Base-by-base conservation (phyloP, 768 basidiomycete species). In the Rhizopogon vinicolor region DNA sequence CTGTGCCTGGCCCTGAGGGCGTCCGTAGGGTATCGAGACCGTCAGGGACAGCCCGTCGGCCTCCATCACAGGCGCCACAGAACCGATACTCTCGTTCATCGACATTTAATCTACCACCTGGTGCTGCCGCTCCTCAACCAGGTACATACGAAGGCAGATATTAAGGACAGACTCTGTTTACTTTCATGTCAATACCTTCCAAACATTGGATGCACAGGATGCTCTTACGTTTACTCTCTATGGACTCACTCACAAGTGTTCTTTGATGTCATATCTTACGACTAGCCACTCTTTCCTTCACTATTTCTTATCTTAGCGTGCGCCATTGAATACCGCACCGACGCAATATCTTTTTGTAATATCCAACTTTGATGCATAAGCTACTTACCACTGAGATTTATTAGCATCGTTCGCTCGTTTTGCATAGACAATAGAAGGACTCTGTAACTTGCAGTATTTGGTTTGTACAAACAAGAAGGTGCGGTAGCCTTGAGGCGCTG, bases 21-120 rank as follows among this genome's bases (percentile, higher is more conserved):
- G 93, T 93, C 28, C 81, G 92, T 41, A 74, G 93, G 55, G 89
- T 95, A 28, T 81, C 89, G 45, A 75, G 90, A 62, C 83, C 79
- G 45, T 65, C 75, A 8, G 42, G 58, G 8, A 37, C 35, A 37
- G 72, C 72, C 40, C 77, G 85, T 60, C 75, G 89, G 44, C 79
- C 85, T 13, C 75, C 81, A 28, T 83, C 87, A 33, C 85, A 87
- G 62, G 72, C 74, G 22, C 74, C 77, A 54, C 82, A 82, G 72
- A 87, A 88, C 65, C 77, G 89, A 28, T 91, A 89, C 69, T 91
- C 89, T 52, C 79, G 90, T 37, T 70, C 75, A 25, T 81, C 83
- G 22, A 74, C 76, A 41, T 78, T 71, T 60, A 77, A 61, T 53
- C 77, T 90, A 10, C 90, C 90, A 2, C 87, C 90, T 4, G 89